phyloP scores from a whole-genome alignment of 495 filamentous ascomycete genomes.

The Xylaria telfairii region DNA sequence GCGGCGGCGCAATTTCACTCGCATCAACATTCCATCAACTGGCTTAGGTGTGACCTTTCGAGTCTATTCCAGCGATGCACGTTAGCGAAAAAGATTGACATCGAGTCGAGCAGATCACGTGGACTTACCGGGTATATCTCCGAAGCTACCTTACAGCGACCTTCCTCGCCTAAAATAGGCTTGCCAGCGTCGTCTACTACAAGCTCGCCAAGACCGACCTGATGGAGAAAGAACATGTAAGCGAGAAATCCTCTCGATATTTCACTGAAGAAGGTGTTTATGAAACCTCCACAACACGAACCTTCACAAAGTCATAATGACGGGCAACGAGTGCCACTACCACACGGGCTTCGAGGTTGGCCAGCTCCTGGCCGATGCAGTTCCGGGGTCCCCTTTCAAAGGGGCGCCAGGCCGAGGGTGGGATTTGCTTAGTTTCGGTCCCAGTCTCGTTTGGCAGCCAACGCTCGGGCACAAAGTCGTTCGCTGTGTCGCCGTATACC shows the following conservation, averaged over 20 bases:
- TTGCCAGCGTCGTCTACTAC: slow-evolving; percentile 13
- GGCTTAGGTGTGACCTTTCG: slow-evolving; percentile 46
- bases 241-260: neutral
- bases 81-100: neutral
- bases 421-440: neutral
- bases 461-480: slow-evolving; percentile 59
- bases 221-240: neutral
- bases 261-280: neutral
- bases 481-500: slow-evolving; percentile 55
- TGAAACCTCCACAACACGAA: slow-evolving; percentile 2
- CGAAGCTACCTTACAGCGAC: slow-evolving; percentile 48
- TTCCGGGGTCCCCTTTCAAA: slow-evolving; percentile 61
- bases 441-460: slow-evolving; percentile 52
- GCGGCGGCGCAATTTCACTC: slow-evolving; percentile 27
- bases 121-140: slow-evolving; percentile 54
- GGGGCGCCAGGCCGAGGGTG: slow-evolving; percentile 42
- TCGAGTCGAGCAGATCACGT: too few relatives aligned
- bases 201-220: slow-evolving; percentile 48
- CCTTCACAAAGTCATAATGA: slow-evolving; percentile 52
- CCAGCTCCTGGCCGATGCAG: slow-evolving; percentile 65
- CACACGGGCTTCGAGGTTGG: slow-evolving; percentile 47
- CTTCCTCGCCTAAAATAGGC: slow-evolving; percentile 44
- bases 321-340: slow-evolving; percentile 47
- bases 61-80: slow-evolving; percentile 32
- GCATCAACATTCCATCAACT: slow-evolving; percentile 45